phyloP scores from a whole-genome alignment of 2,329 filamentous ascomycete genomes.

The Capronia americana region DNA sequence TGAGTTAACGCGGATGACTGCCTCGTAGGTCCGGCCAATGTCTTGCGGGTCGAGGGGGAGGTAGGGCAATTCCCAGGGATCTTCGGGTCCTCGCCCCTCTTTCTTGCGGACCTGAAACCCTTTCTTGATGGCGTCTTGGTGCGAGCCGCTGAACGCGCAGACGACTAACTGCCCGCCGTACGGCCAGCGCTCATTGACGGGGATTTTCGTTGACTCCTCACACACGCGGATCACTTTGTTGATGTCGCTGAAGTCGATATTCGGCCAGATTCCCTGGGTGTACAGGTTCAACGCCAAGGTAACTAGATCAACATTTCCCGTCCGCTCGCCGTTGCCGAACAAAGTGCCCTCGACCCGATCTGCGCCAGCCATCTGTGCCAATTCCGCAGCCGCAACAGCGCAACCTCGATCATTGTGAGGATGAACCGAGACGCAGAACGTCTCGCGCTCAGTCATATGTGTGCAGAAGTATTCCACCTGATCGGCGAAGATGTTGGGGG shows the following conservation, averaged over 20 bases:
- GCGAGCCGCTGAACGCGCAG: slow-evolving; percentile 87
- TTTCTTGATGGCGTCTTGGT: slow-evolving; percentile 98
- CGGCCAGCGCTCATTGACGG: slow-evolving; percentile 84
- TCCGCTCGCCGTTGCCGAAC: slow-evolving; percentile 94
- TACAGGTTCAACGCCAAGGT: slow-evolving; percentile 93
- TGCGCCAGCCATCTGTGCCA: slow-evolving; percentile 95
- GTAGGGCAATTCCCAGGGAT: slow-evolving; percentile 85
- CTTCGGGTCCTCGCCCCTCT: slow-evolving; percentile 64
- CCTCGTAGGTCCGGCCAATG: slow-evolving; percentile 96
- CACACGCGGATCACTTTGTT: slow-evolving; percentile 84
- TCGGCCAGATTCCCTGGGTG: slow-evolving; percentile 84
- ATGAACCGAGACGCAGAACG: slow-evolving; percentile 87
- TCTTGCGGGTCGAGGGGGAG: slow-evolving; percentile 91
- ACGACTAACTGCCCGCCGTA: slow-evolving; percentile 93
- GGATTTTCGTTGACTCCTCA: slow-evolving; percentile 93
- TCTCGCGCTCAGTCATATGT: slow-evolving; percentile 82
- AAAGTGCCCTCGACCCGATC: slow-evolving; percentile 93
- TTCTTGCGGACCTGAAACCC: slow-evolving; percentile 71
- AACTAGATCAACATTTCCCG: slow-evolving; percentile 93
- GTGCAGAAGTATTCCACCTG: slow-evolving; percentile 95
- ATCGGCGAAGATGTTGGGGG: slow-evolving; percentile 94
- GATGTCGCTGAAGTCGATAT: slow-evolving; percentile 91
- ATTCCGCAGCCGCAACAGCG: slow-evolving; percentile 84
- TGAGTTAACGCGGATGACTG: slow-evolving; percentile 96
- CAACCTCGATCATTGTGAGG: slow-evolving; percentile 95